Conservation (phyloP, 1,139 yeast genomes). For the Suhomyces coccinellae region DNA sequence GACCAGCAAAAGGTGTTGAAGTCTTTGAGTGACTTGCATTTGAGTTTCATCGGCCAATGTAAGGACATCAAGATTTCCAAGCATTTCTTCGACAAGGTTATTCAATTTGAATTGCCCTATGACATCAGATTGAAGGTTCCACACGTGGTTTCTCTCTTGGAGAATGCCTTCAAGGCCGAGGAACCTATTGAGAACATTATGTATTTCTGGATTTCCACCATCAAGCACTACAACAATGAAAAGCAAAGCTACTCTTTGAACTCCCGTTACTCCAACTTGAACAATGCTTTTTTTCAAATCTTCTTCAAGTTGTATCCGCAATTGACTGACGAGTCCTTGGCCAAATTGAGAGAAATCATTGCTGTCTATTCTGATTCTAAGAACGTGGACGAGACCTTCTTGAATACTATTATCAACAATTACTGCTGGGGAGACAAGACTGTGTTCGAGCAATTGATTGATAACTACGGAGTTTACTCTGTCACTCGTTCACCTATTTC, state of each 20-base stretch:
- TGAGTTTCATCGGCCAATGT: constrained; percentile 79
- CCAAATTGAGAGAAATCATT: constrained; percentile 58
- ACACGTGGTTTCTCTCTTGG: constrained; percentile 64
- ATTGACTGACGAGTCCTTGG: constrained; percentile 57
- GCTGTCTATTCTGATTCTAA: constrained; percentile 56
- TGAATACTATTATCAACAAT: constrained; percentile 74
- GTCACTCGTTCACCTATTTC: constrained; percentile 69
- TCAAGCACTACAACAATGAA: constrained; percentile 52
- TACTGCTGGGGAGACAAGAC: constrained; percentile 68
- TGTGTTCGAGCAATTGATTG: constrained; percentile 63
- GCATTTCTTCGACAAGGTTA: constrained; percentile 71
- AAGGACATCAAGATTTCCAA: constrained; percentile 72
- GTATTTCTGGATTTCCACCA: constrained; percentile 64
- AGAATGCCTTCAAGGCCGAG: constrained; percentile 59
- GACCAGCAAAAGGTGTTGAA: constrained; percentile 21
- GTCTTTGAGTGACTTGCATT: constrained; percentile 59
- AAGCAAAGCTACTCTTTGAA: constrained; percentile 33
- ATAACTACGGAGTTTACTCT: constrained; percentile 58
- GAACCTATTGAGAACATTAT: constrained; percentile 59
- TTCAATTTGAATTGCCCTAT: constrained; percentile 69
- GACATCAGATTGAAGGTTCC: constrained; percentile 72
- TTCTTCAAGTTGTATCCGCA: constrained; percentile 63
- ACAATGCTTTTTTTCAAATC: constrained; percentile 65
- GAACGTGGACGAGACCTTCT: constrained; percentile 70
- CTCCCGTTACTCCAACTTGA: constrained; percentile 66